phyloP scores from a whole-genome alignment of 2,329 filamentous ascomycete genomes.

The Ustulina deusta region DNA sequence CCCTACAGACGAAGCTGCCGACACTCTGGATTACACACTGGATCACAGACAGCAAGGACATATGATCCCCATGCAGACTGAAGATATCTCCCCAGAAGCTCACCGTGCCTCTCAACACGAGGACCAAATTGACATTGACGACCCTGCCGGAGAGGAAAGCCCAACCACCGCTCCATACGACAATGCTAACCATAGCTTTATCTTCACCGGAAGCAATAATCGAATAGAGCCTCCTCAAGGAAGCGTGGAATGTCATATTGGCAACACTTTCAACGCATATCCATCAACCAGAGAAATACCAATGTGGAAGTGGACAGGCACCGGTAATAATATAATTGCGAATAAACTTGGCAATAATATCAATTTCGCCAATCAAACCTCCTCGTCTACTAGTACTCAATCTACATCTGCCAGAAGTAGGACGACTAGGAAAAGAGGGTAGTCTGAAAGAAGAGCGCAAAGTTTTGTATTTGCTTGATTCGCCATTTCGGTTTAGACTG shows the following conservation, averaged over 20 bases:
- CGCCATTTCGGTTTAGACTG: conserved; percentile 1
- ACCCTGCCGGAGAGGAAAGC: conserved; percentile 2
- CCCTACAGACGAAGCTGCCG: not conserved
- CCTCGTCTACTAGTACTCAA: conserved; percentile 4
- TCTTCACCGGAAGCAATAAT: not conserved
- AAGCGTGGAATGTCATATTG: not conserved
- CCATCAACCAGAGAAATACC: not conserved
- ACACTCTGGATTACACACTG: not conserved
- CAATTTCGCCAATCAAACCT: not conserved
- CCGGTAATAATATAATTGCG: not conserved
- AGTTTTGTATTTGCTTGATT: conserved; percentile 1
- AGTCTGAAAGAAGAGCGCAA: not conserved
- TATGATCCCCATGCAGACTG: not conserved
- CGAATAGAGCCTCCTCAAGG: conserved; percentile 2
- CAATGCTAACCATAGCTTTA: not conserved
- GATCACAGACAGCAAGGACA: not conserved
- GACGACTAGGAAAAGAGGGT: conserved; percentile 4
- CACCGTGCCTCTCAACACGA: conserved; percentile 4
- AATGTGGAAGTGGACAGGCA: not conserved
- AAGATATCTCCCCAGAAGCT: not conserved
- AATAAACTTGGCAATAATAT: not conserved
- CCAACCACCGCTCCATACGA: not conserved
- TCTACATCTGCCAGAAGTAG: conserved; percentile 5
- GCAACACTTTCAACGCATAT: not conserved
- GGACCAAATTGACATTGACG: not conserved